Base-by-base conservation (phyloP, 2,329 filamentous ascomycete species). In the Epichloe baconii region DNA sequence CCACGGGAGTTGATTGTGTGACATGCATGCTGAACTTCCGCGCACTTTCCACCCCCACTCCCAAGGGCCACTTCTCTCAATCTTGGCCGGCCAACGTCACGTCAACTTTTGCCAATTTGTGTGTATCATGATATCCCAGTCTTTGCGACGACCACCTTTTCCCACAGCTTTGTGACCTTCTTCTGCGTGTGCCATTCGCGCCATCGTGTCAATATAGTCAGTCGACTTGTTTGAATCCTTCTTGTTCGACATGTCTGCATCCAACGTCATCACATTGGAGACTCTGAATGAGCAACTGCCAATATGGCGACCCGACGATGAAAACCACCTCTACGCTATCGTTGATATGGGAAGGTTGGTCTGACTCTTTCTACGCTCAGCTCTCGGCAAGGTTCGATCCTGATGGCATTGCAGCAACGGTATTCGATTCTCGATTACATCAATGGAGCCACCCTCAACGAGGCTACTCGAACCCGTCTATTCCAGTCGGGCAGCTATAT, bases 401-500 rank as follows among this genome's bases (percentile, higher is more conserved):
- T 40, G 46, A 43, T 19, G n/a, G 31, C 35, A 45, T 45, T 37
- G 23, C 57, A 88, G 88, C 72, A 96, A 95, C 72, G 90, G 89
- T 60, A 91, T 95, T 60, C 87, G 90, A 51, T 95, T 95, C 73
- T 91, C 88, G 44, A 88, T 95, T 61, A 87, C 88, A 8, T 82
- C 88, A 57, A 75, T 94, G n/a, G 77, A 82, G 4, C 82, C 85
- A 21, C 79, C 81, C 4, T 79, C 73, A 40, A 76, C 85, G 23
- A 84, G 89, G 23, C 79, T 89, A 23, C 75, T 95, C 42, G 82
- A 77, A 17, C 90, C 85, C 26, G 61, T 95, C 51, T 94, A 88
- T 67, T 80, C 85, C 59, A 81, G 88, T 59, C 83, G 90, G 5
- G 84, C 82, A 10, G 78, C 76, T 21, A 93, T 96, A 52, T 95